Percentiles rank a stretch among this genome's conserved stretches.
These are phyloP conservation scores for Penicillium sp. DNA, from an alignment of 2,329 filamentous ascomycete genomes.

Conservation along the genomic window DNA sequence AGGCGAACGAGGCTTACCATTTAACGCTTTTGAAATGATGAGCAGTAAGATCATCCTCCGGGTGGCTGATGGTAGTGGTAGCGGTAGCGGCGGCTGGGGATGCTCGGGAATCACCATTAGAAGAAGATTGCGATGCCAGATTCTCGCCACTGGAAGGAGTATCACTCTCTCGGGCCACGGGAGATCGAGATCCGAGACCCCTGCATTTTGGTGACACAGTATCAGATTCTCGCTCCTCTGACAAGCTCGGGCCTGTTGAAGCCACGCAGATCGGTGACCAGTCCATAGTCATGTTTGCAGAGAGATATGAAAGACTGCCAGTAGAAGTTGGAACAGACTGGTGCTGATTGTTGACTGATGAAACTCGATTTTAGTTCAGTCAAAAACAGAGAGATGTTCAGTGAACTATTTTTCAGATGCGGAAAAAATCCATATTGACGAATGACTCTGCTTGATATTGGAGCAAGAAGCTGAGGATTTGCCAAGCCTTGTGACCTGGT, in stretches of 20 bases:
- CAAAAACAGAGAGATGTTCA: background rate
- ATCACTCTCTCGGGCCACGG: background rate
- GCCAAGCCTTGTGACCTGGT: background rate
- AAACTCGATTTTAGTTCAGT: background rate
- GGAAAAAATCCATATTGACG: background rate
- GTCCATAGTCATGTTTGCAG: background rate
- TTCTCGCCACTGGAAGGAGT: background rate
- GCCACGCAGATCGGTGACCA: slow-evolving; percentile 29
- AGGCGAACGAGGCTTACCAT: slow-evolving; percentile 35
- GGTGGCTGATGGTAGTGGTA: background rate
- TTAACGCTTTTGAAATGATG: slow-evolving; percentile 45
- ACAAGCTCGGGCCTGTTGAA: slow-evolving; percentile 13
- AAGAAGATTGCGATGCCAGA: background rate
- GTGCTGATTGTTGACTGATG: background rate
- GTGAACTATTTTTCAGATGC: background rate
- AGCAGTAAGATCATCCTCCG: background rate
- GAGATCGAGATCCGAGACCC: background rate
- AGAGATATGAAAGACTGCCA: background rate
- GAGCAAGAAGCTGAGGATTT: background rate
- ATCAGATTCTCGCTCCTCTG: background rate
- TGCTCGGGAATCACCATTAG: background rate
- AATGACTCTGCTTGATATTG: background rate
- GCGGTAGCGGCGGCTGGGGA: background rate
- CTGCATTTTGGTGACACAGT: background rate
- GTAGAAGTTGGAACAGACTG: background rate